Evolutionary conservation across 2,329 filamentous ascomycete species (phyloP).

Genomic region (Colletotrichum sp.): DNA sequence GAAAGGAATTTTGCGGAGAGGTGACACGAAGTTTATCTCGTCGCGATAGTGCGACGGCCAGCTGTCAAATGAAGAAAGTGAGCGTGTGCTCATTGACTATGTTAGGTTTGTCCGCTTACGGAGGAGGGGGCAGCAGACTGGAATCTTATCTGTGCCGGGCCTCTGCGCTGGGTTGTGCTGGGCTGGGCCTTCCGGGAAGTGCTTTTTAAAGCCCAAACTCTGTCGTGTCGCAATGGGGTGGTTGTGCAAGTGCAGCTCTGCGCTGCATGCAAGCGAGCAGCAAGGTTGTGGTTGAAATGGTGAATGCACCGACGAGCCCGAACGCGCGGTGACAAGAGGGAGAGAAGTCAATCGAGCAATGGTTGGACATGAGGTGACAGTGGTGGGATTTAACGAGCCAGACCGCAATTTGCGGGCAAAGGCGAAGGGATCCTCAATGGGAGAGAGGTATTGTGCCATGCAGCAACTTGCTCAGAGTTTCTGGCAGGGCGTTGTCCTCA

Average conservation of each 20-base stretch:
- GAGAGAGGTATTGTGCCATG: neutral
- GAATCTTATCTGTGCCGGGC: constrained; percentile 7
- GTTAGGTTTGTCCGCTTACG: constrained; percentile 17
- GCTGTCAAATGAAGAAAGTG: constrained; percentile 13
- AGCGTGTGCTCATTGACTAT: constrained; percentile 5
- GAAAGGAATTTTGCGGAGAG: neutral
- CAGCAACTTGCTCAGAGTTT: neutral
- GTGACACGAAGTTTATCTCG: constrained; percentile 5
- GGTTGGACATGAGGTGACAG: neutral
- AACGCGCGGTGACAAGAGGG: neutral
- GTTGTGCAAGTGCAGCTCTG: neutral
- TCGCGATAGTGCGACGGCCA: neutral
- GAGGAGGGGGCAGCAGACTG: neutral
- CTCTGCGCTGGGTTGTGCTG: neutral
- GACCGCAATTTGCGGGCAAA: neutral
- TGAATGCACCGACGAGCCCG: neutral
- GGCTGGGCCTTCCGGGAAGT: neutral
- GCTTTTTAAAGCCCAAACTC: neutral
- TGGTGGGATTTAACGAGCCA: neutral
- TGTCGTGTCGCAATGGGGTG: neutral
- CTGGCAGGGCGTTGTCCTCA: neutral
- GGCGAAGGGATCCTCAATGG: neutral
- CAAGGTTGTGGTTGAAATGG: neutral
- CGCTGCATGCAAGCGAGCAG: neutral
- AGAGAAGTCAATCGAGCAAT: neutral